Conservation (phyloP, 2,329 filamentous ascomycete species). For the Dissoconium aciculare region DNA sequence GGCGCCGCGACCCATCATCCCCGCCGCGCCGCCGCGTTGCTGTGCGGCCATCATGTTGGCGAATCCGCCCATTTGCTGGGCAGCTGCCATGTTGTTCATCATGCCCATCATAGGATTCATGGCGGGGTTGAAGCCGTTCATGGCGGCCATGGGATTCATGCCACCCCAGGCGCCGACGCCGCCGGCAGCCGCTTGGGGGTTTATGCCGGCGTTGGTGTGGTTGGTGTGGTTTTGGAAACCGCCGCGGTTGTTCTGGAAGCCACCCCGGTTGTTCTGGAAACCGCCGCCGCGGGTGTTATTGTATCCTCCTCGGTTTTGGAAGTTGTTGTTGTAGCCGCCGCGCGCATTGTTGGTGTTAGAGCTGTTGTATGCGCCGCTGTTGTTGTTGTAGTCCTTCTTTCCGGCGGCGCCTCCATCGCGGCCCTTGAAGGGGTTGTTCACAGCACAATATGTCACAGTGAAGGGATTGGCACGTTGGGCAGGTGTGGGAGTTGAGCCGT, state of each 20-base stretch:
- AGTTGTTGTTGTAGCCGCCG: constrained; percentile 20
- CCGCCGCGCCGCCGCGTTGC: constrained; percentile 23
- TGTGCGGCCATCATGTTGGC: too few species aligned
- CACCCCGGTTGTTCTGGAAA: constrained; percentile 6
- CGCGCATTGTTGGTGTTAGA: constrained; percentile 4
- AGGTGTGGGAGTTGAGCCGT: constrained; percentile 6
- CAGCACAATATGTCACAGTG: constrained; percentile 33
- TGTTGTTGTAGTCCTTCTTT: constrained; percentile 22
- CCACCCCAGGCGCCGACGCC: constrained; percentile 5
- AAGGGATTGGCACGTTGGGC: constrained; percentile 56
- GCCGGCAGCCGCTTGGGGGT: constrained; percentile 4
- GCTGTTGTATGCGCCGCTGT: constrained; percentile 23
- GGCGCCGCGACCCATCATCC: constrained; percentile 15
- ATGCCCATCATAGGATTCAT: constrained; percentile 12
- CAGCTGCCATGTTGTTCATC: constrained; percentile 15
- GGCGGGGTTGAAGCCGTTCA: constrained; percentile 9
- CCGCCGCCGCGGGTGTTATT: constrained; percentile 10
- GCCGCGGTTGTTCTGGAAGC: constrained; percentile 3
- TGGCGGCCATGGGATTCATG: constrained; percentile 10
- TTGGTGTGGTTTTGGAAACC: constrained; percentile 12
- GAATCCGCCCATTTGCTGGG: constrained; percentile 11
- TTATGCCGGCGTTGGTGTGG: constrained; percentile 9
- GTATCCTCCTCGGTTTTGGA: constrained; percentile 15
- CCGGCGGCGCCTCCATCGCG: constrained; percentile 22
- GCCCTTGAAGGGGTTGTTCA: constrained; percentile 30